A percentile compares a stretch with the other conserved stretches of the same genome.
phyloP scores from a whole-genome alignment of 192 early-diverging fungal species.

The Pilobolus umbonatus region DNA sequence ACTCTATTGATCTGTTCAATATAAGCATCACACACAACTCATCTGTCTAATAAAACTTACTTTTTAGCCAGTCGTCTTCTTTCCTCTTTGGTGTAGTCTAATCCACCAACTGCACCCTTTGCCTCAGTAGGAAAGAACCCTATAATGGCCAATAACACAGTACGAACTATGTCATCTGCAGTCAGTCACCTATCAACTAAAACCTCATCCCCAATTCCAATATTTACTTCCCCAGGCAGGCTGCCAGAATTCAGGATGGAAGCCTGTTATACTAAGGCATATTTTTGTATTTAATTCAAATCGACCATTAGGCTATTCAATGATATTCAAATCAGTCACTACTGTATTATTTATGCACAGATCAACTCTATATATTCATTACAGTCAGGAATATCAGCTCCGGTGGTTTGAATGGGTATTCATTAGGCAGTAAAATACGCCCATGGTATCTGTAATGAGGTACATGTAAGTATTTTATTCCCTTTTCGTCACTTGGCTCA shows the following conservation, averaged over 20 bases:
- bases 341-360: no score
- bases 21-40: not conserved
- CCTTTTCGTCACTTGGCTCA: not conserved
- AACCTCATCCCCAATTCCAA: not conserved
- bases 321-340: not conserved
- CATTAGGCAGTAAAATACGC: constrained; percentile 82
- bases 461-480: not conserved
- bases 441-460: constrained; percentile 79
- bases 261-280: constrained; percentile 88
- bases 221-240: constrained; percentile 89
- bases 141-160: constrained; percentile 82
- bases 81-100: constrained; percentile 68
- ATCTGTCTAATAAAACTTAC: constrained; percentile 26
- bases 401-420: constrained; percentile 94
- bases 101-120: constrained; percentile 74
- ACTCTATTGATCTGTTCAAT: constrained; percentile 33
- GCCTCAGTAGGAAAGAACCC: constrained; percentile 87
- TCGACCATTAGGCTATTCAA: constrained; percentile 64
- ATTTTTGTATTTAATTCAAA: constrained; percentile 94
- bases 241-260: constrained; percentile 94
- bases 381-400: constrained; percentile 73
- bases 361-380: not conserved
- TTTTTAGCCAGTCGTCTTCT: constrained; percentile 53
- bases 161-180: constrained; percentile 54
- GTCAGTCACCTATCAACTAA: not conserved